Base-by-base conservation (phyloP, 495 filamentous ascomycete species). In the Hypoxylon lenormandii region DNA sequence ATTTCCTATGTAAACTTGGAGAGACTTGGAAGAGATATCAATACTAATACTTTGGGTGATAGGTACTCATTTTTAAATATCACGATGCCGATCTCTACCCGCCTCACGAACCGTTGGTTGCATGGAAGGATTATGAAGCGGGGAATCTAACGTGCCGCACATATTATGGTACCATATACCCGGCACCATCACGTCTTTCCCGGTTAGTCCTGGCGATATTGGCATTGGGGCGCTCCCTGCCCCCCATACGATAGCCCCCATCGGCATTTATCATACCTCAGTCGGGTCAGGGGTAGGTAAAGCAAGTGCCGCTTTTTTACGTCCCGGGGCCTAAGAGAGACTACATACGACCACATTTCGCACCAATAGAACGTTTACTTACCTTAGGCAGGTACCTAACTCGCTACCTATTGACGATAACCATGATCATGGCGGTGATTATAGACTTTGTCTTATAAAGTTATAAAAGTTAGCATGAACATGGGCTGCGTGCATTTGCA, bases 181-280 rank as follows among this genome's bases (percentile, higher is more conserved):
- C 65, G 58, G 52, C 46, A 47, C 21, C 47, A 12, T 21, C 45
- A 21, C 43, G 21, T 15, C 7, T 18, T 15, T 37, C 21, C 50
- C 45, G 23, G 50, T 61, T 68, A 16, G 45, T 16, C 58, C 59
- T 59, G 40, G 58, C 47, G 65, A 69, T 59, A 68, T 57, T 54
- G 12, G 15, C 37, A 19, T 26, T 40, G 42, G 57, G 26, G 26
- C 5, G 40, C 54, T 37, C 16, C 21, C 21, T 46, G 11, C 16
- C 30, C 26, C 43, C 2, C 13, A 18, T 16, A 19, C 19, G 51
- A 46, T n/a, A n/a, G n/a, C 19, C 30, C 23, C n/a, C 23, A 18
- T 59, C 65, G 65, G 65, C 65, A 69, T 36, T 59, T 69, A 11
- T 2, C 42, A 45, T 21, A 5, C 42, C 16, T 45, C 8, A 10